Evolutionary conservation across 2,329 filamentous ascomycete species (phyloP).

Genomic region (Lachnellula subtilissima): DNA sequence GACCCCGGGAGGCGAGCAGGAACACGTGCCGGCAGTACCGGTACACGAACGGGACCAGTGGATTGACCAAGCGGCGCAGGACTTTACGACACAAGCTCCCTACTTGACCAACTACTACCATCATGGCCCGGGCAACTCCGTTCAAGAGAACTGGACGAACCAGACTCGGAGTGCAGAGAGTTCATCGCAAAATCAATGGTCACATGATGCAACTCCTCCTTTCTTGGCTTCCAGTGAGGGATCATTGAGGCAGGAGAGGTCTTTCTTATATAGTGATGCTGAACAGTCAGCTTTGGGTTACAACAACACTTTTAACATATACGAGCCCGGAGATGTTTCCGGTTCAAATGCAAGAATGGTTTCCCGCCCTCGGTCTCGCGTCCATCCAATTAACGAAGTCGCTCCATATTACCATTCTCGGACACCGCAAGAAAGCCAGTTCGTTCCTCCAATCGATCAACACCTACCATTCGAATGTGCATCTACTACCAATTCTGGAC

Average conservation of each 20-base stretch:
- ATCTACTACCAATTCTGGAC: background rate
- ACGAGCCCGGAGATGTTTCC: background rate
- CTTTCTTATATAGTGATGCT: background rate
- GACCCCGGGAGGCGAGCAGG: background rate
- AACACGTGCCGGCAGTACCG: too few species aligned
- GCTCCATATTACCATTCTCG: slow-evolving; percentile 1
- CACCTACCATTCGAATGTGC: background rate
- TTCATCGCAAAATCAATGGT: background rate
- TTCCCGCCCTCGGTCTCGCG: background rate
- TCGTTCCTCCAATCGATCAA: background rate
- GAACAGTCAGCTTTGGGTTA: background rate
- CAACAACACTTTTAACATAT: background rate
- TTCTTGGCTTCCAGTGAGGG: background rate
- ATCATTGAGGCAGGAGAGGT: background rate
- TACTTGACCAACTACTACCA: background rate
- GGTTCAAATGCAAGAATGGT: too few species aligned
- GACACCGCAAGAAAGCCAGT: slow-evolving; percentile 1
- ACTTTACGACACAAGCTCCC: background rate
- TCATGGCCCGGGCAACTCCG: background rate
- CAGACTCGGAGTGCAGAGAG: background rate
- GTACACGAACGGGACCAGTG: background rate
- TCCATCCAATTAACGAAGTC: background rate
- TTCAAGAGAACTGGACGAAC: background rate
- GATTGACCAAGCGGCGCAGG: background rate
- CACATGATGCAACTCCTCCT: background rate